A percentile compares a stretch with the other conserved stretches of the same genome.
phyloP scores from a whole-genome alignment of 202 grass and related monocot genomes.

The Panicum virgatum region DNA sequence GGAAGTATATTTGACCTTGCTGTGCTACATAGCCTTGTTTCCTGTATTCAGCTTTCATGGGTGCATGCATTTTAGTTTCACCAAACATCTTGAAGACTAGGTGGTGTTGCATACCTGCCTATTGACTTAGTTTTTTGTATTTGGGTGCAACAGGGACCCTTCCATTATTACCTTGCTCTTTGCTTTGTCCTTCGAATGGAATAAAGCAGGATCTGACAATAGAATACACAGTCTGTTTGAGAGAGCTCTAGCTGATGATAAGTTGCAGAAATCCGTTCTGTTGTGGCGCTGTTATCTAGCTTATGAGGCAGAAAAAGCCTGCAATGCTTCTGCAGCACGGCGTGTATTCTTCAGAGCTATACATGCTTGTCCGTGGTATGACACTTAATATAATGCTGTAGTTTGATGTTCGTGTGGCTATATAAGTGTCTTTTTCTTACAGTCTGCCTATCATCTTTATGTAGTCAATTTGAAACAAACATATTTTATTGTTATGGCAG shows the following conservation, averaged over 20 bases:
- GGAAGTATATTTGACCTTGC: not conserved
- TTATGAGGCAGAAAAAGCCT: conserved; percentile 70
- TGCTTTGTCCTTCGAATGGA: conserved; percentile 83
- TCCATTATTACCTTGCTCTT: conserved; percentile 80
- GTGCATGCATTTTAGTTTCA: not conserved
- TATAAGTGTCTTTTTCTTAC: not conserved
- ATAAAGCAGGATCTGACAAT: conserved; percentile 69
- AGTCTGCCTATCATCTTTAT: not conserved
- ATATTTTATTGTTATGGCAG: not conserved
- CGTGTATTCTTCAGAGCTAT: conserved; percentile 97
- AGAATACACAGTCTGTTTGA: conserved; percentile 91
- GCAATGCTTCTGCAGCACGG: conserved; percentile 70
- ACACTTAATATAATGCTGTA: not conserved
- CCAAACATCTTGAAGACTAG: conserved; percentile 10
- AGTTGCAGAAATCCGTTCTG: conserved; percentile 87
- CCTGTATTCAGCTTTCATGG: conserved; percentile 3
- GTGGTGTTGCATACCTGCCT: conserved; percentile 15
- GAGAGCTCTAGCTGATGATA: conserved; percentile 80
- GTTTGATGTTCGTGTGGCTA: conserved; percentile 18
- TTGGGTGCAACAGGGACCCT: conserved; percentile 61
- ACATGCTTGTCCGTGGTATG: conserved; percentile 96
- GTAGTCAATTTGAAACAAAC: not conserved
- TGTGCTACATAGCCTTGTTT: not conserved
- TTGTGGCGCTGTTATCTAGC: conserved; percentile 90
- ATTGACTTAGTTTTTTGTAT: conserved; percentile 28